These are phyloP conservation scores for Golubevia pallescens DNA, from an alignment of 1,284 basidiomycete species.

Conservation along the genomic window DNA sequence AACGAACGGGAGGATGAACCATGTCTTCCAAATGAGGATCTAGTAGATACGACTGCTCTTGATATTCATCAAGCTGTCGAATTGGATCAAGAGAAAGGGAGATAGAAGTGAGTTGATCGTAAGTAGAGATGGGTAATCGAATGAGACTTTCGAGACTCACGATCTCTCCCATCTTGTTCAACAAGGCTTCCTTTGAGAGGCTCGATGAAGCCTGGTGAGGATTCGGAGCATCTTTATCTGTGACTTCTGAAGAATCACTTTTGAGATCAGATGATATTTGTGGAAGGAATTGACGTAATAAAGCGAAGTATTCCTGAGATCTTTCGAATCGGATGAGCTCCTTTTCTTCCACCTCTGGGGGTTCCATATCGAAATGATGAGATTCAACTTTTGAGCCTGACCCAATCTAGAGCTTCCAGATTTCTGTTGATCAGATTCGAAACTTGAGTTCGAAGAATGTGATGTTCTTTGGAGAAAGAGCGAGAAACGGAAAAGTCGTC, in stretches of 20 bases:
- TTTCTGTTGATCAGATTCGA: no score
- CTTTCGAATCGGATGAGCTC: no score
- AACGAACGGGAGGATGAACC: slow-evolving; percentile 75
- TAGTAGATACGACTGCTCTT: slow-evolving; percentile 91
- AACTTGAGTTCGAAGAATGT: background rate
- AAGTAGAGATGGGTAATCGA: background rate
- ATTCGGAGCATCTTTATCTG: background rate
- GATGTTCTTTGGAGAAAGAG: background rate
- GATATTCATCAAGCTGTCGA: slow-evolving; percentile 81
- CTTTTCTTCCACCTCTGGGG: no score
- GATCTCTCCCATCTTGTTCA: background rate
- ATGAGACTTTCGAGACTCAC: background rate
- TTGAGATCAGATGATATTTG: background rate
- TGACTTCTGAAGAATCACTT: background rate
- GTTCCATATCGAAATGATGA: no score
- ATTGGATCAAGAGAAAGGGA: background rate
- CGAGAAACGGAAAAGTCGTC: background rate
- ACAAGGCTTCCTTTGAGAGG: background rate
- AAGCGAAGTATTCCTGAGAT: background rate
- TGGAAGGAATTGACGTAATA: background rate
- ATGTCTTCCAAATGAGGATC: slow-evolving; percentile 90
- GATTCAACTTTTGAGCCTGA: no score
- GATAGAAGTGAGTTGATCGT: background rate
- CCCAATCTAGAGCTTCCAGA: no score
- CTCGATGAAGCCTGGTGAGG: background rate